Evolutionary conservation across 306 rosid species (phyloP), one percentile per base, ranked within the genome.

Genomic region (Cicer bijugum): DNA sequence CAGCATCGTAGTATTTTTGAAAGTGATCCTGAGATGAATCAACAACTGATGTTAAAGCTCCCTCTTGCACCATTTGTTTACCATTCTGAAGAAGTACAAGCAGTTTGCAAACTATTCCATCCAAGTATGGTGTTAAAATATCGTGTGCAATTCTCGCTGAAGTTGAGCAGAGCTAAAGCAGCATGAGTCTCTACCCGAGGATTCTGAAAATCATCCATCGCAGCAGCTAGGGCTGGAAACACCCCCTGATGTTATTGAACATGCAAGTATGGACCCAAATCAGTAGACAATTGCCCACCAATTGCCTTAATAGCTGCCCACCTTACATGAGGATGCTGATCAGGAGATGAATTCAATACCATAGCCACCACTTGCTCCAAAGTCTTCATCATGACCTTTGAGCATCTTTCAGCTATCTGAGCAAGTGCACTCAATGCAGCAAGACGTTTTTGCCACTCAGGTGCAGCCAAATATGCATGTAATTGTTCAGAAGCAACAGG

Each of bases 1-100:
- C 99, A 4, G 97, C 92, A 28, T 94, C 99, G 75, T 94, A 94
- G 81, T 94, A 94, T 76, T 94, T 91, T 67, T 91, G 95, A 84
- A 94, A 94, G 84, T 91, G 97, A 76, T 91, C 99, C 99, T 95
- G 99, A 67, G 99, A 92, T 72, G 99, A 95, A 89, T 95, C 99
- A 6, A 97, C 99, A 72, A 92, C 99, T 43, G 99, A 95, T 71
- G 99, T 97, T 80, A 95, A 84, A 75, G 97, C 97, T 95, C 52
- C 97, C n/a, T n/a, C n/a, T n/a, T n/a, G n/a, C n/a, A n/a, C n/a
- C n/a, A n/a, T n/a, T n/a, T n/a, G n/a, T n/a, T n/a, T n/a, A n/a
- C n/a, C 97, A 75, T 92, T 92, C 99, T 95, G 99, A 67, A 95
- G 90, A 81, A 92, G 90, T 16, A 90, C 93, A 74, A 95, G 96